phyloP scores from a whole-genome alignment of 139 green algal genomes.

The Deuterostichococcus epilithicus region DNA sequence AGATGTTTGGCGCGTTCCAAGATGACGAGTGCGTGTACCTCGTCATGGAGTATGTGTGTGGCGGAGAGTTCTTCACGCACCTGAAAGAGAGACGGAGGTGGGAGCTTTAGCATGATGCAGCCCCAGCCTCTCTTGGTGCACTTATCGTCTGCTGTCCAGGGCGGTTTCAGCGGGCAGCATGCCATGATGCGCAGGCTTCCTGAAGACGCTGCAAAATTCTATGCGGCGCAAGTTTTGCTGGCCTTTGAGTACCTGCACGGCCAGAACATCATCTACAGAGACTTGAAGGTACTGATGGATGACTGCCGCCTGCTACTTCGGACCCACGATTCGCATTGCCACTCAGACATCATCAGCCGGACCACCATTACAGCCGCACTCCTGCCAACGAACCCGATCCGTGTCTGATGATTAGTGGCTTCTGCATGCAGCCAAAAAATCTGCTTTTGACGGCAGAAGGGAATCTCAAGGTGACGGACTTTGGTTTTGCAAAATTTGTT shows the following conservation, averaged over 20 bases:
- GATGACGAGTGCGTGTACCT: conserved; percentile 70
- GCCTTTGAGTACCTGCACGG: conserved; percentile 63
- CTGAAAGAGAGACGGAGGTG: conserved; percentile 23
- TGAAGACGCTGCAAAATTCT: conserved; percentile 58
- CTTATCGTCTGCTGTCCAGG: background rate
- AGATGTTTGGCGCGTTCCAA: conserved; percentile 62
- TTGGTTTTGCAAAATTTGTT: conserved; percentile 77
- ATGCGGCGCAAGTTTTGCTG: conserved; percentile 59
- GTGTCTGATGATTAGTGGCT: background rate
- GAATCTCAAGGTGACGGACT: conserved; percentile 72
- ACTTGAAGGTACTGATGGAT: conserved; percentile 61
- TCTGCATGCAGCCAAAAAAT: conserved; percentile 68
- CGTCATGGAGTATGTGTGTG: conserved; percentile 74
- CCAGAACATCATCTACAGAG: conserved; percentile 57
- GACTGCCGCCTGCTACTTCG: conserved; percentile 12
- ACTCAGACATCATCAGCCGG: too few relatives aligned
- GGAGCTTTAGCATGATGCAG: too few relatives aligned
- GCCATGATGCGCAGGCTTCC: conserved; percentile 25
- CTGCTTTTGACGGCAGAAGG: conserved; percentile 61
- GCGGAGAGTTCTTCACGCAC: conserved; percentile 77
- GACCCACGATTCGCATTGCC: background rate
- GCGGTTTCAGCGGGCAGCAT: background rate
- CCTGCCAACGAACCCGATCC: too few relatives aligned
- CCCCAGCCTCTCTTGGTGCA: background rate
- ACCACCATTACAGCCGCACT: background rate